Percentiles rank a stretch among this genome's conserved stretches.
Evolutionary conservation across 148 eudicot genomes (phyloP).

Genomic region (Cornus controversa): DNA sequence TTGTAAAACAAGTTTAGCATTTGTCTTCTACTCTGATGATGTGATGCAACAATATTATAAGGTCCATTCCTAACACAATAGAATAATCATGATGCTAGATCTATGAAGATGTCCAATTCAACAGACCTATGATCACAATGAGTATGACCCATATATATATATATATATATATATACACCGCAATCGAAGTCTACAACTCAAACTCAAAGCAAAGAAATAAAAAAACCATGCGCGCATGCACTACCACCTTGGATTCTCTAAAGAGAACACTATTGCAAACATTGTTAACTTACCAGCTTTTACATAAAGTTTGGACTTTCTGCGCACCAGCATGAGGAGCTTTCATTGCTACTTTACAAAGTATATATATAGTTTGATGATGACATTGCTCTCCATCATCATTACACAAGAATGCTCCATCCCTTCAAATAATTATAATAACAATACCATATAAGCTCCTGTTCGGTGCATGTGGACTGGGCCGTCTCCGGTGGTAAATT

Average conservation of each 20-base stretch:
- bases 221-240: neutral
- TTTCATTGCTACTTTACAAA: neutral
- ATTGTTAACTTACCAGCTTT: neutral
- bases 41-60: too few species aligned
- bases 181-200: neutral
- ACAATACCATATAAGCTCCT: too few species aligned
- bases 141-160: neutral
- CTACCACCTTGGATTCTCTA: constrained; percentile 8
- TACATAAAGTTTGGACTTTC: constrained; percentile 9
- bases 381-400: neutral
- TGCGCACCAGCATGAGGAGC: neutral
- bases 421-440: too few species aligned
- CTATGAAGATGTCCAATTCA: neutral
- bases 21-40: too few species aligned
- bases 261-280: neutral
- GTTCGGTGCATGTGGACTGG: too few species aligned
- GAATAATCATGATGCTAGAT: too few species aligned
- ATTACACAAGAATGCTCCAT: too few species aligned
- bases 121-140: neutral
- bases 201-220: neutral
- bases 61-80: too few species aligned
- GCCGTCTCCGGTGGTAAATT: too few species aligned
- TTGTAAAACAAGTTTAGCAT: too few species aligned
- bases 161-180: neutral
- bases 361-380: neutral